A percentile compares a stretch with the other conserved stretches of the same genome.
phyloP scores from a whole-genome alignment of 768 basidiomycete species.

The Lactarius psammicola region DNA sequence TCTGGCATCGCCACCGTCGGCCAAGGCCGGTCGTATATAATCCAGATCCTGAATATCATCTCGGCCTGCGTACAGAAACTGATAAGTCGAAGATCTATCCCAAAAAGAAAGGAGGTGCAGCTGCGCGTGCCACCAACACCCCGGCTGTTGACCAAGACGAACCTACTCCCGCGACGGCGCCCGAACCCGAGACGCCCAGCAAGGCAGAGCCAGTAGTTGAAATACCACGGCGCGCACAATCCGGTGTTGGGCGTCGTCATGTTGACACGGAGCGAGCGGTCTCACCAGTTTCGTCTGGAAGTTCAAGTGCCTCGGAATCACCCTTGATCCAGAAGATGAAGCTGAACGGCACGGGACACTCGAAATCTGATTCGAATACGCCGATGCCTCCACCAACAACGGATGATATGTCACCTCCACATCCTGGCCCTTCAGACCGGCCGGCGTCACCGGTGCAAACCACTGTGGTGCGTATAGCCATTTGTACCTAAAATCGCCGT shows the following conservation, averaged over 20 bases:
- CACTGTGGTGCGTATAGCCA: conserved; percentile 7
- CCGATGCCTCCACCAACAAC: conserved; percentile 26
- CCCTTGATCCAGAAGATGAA: conserved; percentile 70
- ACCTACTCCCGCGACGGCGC: conserved; percentile 35
- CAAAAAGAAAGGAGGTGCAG: conserved; percentile 58
- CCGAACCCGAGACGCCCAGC: conserved; percentile 55
- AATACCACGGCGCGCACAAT: conserved; percentile 20
- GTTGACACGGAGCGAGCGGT: conserved; percentile 52
- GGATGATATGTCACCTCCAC: conserved; percentile 22
- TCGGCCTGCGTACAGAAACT: conserved; percentile 51
- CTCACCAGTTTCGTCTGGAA: conserved; percentile 66
- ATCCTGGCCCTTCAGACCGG: conserved; percentile 19
- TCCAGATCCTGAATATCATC: conserved; percentile 68
- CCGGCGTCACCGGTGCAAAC: conserved; percentile 22
- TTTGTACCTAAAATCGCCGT: neutral
- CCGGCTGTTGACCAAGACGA: conserved; percentile 31
- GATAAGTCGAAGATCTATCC: conserved; percentile 53
- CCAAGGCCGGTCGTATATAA: conserved; percentile 82
- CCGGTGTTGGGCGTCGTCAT: conserved; percentile 21
- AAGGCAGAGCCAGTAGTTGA: conserved; percentile 43
- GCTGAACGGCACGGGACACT: conserved; percentile 49
- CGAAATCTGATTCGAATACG: conserved; percentile 35
- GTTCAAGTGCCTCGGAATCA: conserved; percentile 69
- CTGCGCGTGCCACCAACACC: conserved; percentile 47
- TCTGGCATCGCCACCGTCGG: conserved; percentile 82